Evolutionary conservation across 2,329 filamentous ascomycete genomes (phyloP).

Genomic region (Trichoderma sp.): DNA sequence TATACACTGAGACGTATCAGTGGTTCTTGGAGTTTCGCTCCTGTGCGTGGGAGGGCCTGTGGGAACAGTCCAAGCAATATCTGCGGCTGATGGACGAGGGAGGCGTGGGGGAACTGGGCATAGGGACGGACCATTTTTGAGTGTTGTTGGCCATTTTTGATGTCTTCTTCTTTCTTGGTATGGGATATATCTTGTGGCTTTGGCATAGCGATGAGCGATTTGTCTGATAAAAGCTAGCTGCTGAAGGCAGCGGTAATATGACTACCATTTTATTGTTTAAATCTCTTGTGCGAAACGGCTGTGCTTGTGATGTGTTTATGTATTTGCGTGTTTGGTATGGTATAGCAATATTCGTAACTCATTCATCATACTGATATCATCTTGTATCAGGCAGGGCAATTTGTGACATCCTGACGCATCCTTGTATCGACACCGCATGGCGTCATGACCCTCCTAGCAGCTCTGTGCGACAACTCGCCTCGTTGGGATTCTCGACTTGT

Average conservation of each 20-base stretch:
- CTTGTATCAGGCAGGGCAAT: background rate
- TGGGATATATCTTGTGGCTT: background rate
- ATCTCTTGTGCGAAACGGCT: background rate
- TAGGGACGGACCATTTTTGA: conserved; percentile 17
- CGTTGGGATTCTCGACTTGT: background rate
- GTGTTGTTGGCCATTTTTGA: background rate
- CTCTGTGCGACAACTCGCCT: background rate
- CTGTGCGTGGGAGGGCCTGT: conserved; percentile 14
- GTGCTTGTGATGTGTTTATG: background rate
- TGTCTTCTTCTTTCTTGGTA: background rate
- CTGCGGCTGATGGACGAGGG: background rate
- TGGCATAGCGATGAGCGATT: conserved; percentile 18
- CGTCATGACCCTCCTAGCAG: background rate
- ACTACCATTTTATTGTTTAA: background rate
- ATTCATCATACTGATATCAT: background rate
- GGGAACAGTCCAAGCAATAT: background rate
- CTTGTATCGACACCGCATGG: too few relatives aligned
- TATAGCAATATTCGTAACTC: background rate
- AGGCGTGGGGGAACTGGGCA: conserved; percentile 2
- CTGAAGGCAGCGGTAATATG: background rate
- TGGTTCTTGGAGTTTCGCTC: conserved; percentile 20
- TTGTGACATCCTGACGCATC: background rate
- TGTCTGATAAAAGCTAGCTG: background rate
- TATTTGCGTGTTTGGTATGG: background rate
- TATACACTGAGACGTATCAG: background rate